phyloP scores from a whole-genome alignment of 2,329 filamentous ascomycete genomes.

The Colletotrichum endophyticum region DNA sequence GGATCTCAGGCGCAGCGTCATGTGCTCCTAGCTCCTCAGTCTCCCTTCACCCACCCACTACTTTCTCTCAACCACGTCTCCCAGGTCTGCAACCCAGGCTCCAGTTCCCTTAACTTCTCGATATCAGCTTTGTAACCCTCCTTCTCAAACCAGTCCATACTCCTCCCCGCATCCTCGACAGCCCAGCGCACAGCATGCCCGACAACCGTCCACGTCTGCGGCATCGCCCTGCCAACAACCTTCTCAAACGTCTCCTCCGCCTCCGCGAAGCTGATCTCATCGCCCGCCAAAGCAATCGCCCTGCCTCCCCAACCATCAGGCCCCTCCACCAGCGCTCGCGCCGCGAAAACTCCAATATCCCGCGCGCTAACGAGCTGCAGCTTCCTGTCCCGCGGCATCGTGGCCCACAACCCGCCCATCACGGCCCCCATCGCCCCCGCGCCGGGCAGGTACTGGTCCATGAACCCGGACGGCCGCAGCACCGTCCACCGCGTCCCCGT shows the following conservation, averaged over 20 bases:
- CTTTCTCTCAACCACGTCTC: constrained; percentile 24
- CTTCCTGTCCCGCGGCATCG: constrained; percentile 24
- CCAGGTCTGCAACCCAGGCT: constrained; percentile 21
- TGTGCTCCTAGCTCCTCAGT: neutral
- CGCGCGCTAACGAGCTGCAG: constrained; percentile 30
- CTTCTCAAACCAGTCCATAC: constrained; percentile 20
- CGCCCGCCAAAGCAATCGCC: constrained; percentile 16
- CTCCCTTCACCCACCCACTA: constrained; percentile 22
- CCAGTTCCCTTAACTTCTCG: neutral
- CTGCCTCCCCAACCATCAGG: constrained; percentile 8
- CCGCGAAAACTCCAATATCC: constrained; percentile 26
- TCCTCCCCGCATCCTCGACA: constrained; percentile 12
- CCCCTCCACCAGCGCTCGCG: constrained; percentile 1
- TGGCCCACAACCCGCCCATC: constrained; percentile 27
- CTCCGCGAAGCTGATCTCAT: constrained; percentile 16
- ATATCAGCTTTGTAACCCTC: constrained; percentile 17
- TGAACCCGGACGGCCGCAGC: constrained; percentile 29
- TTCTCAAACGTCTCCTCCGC: neutral
- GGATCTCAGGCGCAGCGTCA: neutral
- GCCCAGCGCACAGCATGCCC: constrained; percentile 14
- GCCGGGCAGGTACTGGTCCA: constrained; percentile 28
- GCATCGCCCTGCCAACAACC: neutral
- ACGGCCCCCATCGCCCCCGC: constrained; percentile 25
- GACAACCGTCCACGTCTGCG: constrained; percentile 1
- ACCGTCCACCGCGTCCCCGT: constrained; percentile 25